phyloP scores from a whole-genome alignment of 306 rosid genomes.

The Pueraria montana region DNA sequence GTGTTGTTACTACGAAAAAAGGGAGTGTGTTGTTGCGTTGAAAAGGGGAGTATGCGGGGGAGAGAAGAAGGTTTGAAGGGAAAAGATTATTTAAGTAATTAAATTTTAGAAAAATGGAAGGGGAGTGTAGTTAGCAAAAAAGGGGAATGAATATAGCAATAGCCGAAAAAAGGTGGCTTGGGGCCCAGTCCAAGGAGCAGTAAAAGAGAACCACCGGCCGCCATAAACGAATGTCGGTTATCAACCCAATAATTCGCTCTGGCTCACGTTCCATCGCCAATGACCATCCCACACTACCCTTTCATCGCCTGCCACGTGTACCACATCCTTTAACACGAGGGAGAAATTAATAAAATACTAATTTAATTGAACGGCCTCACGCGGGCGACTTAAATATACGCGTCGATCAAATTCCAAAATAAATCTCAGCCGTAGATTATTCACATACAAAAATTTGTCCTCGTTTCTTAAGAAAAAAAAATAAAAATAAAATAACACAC shows the following conservation, averaged over 20 bases:
- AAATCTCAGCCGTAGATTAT: neutral
- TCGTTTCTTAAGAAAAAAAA: neutral
- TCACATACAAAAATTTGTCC: neutral
- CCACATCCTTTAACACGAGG: neutral
- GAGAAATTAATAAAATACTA: too few species aligned
- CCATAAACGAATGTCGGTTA: conserved; percentile 11
- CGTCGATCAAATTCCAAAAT: neutral
- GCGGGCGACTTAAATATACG: neutral
- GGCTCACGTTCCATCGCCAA: neutral
- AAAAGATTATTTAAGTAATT: too few species aligned
- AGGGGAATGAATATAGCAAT: too few species aligned
- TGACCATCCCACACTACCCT: too few species aligned
- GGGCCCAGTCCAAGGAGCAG: neutral
- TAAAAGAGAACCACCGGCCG: neutral
- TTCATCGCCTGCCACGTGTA: neutral
- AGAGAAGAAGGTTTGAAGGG: too few species aligned
- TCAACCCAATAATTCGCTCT: neutral
- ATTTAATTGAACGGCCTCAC: neutral
- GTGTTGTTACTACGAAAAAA: too few species aligned
- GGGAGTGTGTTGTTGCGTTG: too few species aligned
- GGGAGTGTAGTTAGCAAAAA: too few species aligned
- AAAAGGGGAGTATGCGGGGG: too few species aligned
- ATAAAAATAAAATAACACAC: neutral
- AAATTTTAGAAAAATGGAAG: too few species aligned
- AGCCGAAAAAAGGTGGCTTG: neutral